phyloP scores from a whole-genome alignment of 768 basidiomycete species.

The Chalciporus chontae region DNA sequence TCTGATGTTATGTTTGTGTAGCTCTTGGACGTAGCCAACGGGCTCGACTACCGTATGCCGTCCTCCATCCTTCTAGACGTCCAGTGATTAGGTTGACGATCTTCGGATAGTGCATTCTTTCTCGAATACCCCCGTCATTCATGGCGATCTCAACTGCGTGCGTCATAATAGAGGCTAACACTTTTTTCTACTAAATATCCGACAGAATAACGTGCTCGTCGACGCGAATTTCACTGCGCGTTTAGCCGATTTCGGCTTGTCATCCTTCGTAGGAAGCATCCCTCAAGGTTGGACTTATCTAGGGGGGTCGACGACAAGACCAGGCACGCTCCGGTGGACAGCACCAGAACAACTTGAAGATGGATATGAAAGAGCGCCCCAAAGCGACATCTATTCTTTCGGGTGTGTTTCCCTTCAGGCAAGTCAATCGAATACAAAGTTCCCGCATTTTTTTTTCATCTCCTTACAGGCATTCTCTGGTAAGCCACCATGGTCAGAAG shows the following conservation, averaged over 20 bases:
- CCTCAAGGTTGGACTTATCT: not conserved
- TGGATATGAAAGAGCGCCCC: not conserved
- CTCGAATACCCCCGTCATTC: not conserved
- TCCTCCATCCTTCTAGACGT: too few relatives aligned
- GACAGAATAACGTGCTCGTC: constrained; percentile 9
- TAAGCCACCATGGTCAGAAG: not conserved
- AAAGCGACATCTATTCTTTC: constrained; percentile 9
- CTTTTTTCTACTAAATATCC: not conserved
- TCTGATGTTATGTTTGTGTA: constrained; percentile 14
- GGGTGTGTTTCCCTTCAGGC: constrained; percentile 27
- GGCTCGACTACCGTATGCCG: constrained; percentile 4
- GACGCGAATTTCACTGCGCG: constrained; percentile 26
- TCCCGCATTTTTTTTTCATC: not conserved
- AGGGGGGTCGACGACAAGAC: constrained; percentile 28
- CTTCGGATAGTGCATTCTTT: constrained; percentile 5
- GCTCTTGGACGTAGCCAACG: constrained; percentile 12
- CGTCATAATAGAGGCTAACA: not conserved
- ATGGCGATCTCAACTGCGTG: constrained; percentile 10
- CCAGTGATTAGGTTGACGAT: not conserved
- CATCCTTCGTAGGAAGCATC: constrained; percentile 17
- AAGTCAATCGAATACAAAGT: constrained; percentile 10
- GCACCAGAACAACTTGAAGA: constrained; percentile 33
- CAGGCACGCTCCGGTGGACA: constrained; percentile 39
- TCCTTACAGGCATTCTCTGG: constrained; percentile 17
- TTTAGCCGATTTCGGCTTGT: constrained; percentile 41